Evolutionary conservation across 768 basidiomycete genomes (phyloP).

Genomic region (Lactarius indigo): DNA sequence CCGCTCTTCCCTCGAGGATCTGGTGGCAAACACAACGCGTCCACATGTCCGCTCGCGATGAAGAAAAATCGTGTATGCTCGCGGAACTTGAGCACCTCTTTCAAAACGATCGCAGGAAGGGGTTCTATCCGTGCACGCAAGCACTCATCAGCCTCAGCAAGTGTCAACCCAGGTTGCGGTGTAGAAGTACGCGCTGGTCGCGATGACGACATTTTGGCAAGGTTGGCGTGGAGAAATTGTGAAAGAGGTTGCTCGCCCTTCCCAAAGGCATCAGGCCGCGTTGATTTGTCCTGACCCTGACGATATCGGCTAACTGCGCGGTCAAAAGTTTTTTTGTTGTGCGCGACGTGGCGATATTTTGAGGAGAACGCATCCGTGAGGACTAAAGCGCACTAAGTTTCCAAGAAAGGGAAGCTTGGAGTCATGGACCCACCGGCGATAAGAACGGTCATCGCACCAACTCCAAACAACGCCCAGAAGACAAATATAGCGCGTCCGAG

Average conservation of each 20-base stretch:
- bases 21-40: slow-evolving; percentile 13
- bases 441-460: slow-evolving; percentile 71
- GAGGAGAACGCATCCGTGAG: slow-evolving; percentile 62
- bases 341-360: slow-evolving; percentile 40
- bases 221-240: slow-evolving; percentile 9
- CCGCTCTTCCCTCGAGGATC: background rate
- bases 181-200: background rate
- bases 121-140: slow-evolving; percentile 36
- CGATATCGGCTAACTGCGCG: slow-evolving; percentile 23
- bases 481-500: slow-evolving; percentile 75
- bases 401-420: background rate
- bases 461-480: slow-evolving; percentile 73
- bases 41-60: slow-evolving; percentile 22
- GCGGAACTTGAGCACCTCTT: slow-evolving; percentile 38
- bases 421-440: slow-evolving; percentile 51
- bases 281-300: slow-evolving; percentile 2
- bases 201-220: slow-evolving; percentile 10
- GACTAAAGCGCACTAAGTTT: slow-evolving; percentile 39
- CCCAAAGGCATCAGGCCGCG: background rate
- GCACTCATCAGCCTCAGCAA: slow-evolving; percentile 18
- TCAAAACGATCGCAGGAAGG: slow-evolving; percentile 40
- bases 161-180: background rate
- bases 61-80: slow-evolving; percentile 39
- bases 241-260: background rate
- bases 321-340: slow-evolving; percentile 20